Evolutionary conservation across 345 rosid genomes (phyloP), one percentile per base, ranked within the genome.

Genomic region (Corymbia maculata): DNA sequence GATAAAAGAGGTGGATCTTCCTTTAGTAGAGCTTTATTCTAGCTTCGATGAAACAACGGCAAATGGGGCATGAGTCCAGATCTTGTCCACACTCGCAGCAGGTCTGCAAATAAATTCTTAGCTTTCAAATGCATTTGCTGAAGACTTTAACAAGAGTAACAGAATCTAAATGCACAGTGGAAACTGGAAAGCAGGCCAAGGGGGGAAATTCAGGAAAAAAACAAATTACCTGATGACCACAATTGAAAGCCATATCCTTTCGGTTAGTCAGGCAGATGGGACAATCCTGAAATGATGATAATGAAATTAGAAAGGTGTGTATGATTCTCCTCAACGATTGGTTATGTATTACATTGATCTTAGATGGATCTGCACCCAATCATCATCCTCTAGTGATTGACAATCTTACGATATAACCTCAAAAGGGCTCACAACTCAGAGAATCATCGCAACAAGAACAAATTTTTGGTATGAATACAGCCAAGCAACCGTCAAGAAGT

Each of bases 1-100:
- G 84, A 75, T 42, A 75, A 75, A 75, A 42, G 49, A 22, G 19
- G 49, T 19, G 49, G 47, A 75, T 75, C 49, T 75, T 75, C 84
- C 84, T 61, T 91, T 92, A 96, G 89, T 97, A 97, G 87, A 97
- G 99, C 94, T 92, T 96, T 91, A 97, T 97, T 94, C 97, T 93
- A 14, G 96, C 93, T 85, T 94, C 79, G 82, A 96, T 96, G 42
- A 92, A 86, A 87, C 94, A 84, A 88, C 98, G 95, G 90, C 99
- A 97, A 64, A 97, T 97, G 30, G 99, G 99, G 92, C 99, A 97
- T 36, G 88, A 64, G 50, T 93, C 91, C 57, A 96, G 98, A 91
- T 89, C 96, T 92, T 94, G 93, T 85, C 97, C 99, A 64, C 99
- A 97, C 51, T 93, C 97, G 36, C 96, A 96, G 90, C 99, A 97